These are phyloP conservation scores for Chlorella sp. DNA, from an alignment of 139 green algal species.

Conservation along the genomic window DNA sequence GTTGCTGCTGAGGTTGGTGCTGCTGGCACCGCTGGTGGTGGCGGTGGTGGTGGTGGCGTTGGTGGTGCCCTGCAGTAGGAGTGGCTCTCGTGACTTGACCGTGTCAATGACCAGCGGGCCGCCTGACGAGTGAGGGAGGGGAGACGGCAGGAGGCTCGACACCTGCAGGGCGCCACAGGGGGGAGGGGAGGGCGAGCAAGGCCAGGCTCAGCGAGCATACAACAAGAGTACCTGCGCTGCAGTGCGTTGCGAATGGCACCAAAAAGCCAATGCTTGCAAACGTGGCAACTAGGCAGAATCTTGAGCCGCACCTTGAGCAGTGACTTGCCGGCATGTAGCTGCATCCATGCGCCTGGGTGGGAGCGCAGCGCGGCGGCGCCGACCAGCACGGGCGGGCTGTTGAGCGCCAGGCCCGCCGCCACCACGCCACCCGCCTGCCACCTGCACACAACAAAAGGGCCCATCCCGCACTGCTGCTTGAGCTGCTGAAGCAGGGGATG, in stretches of 20 bases:
- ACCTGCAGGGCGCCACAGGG: not conserved
- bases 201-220: not conserved
- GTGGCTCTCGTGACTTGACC: slow-evolving; percentile 23
- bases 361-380: not conserved
- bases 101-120: slow-evolving; percentile 19
- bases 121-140: not conserved
- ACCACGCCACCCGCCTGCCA: slow-evolving; percentile 26
- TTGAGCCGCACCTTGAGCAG: not conserved
- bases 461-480: not conserved
- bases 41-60: not conserved
- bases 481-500: too few species aligned
- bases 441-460: not conserved
- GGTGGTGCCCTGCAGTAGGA: too few species aligned
- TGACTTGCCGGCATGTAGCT: not conserved
- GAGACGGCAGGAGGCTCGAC: not conserved
- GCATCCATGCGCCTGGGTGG: not conserved
- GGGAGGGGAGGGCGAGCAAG: not conserved
- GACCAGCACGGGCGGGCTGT: slow-evolving; percentile 12
- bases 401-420: slow-evolving; percentile 21
- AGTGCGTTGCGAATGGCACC: not conserved
- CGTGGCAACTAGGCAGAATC: not conserved
- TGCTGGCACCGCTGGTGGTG: not conserved
- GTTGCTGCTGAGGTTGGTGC: not conserved
- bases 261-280: not conserved
- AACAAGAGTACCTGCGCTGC: not conserved